Evolutionary conservation across 2,329 filamentous ascomycete genomes (phyloP).

Genomic region (Zymoseptoria ardabiliae): DNA sequence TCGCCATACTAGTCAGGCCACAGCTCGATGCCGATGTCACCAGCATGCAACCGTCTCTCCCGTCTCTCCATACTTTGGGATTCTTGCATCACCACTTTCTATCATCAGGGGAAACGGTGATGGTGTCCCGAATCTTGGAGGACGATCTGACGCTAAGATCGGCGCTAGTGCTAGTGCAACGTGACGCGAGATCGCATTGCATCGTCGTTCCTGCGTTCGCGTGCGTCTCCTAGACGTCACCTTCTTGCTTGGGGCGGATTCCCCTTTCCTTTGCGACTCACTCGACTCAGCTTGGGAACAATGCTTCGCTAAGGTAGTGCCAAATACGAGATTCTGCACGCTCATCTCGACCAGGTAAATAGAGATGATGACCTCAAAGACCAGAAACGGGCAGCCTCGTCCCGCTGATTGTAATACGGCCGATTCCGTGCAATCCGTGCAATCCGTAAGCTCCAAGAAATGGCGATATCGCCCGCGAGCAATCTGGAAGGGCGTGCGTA

Average conservation of each 20-base stretch:
- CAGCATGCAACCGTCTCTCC: neutral
- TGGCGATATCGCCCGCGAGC: too few species aligned
- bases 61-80: neutral
- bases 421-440: too few species aligned
- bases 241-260: neutral
- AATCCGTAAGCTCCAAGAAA: too few species aligned
- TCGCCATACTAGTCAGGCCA: neutral
- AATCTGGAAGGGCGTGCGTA: too few species aligned
- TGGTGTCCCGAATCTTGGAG: neutral
- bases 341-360: too few species aligned
- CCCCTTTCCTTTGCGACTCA: neutral
- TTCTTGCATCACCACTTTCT: slow-evolving; percentile 1
- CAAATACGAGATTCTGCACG: too few species aligned
- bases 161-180: neutral
- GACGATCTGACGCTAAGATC: neutral
- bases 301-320: too few species aligned
- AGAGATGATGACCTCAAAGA: too few species aligned
- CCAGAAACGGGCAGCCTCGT: too few species aligned
- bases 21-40: neutral
- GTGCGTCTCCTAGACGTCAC: neutral
- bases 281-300: too few species aligned
- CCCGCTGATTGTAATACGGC: too few species aligned
- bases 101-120: neutral
- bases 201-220: neutral
- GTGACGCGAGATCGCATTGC: neutral